A percentile compares a stretch with the other conserved stretches of the same genome.
These are phyloP conservation scores for Zizania palustris DNA, from an alignment of 202 grass and related monocot genomes.

Conservation along the genomic window DNA sequence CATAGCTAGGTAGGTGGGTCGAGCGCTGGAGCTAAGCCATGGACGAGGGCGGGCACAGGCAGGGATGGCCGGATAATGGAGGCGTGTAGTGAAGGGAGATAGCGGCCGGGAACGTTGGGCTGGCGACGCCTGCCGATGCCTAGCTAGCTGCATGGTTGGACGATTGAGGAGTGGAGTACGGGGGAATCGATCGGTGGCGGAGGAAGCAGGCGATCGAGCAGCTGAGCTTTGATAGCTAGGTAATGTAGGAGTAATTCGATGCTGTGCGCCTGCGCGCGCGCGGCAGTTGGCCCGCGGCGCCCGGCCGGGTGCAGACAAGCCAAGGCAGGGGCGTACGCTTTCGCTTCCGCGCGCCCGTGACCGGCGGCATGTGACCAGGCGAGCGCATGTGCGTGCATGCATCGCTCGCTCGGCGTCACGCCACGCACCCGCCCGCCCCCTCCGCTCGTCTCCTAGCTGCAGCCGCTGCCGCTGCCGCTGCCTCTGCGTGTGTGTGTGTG, in stretches of 20 bases:
- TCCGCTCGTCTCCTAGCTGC: neutral
- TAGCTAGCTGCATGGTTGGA: neutral
- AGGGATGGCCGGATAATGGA: neutral
- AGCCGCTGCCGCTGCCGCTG: neutral
- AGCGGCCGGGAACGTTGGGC: no score
- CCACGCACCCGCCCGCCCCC: neutral
- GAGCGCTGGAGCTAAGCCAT: no score
- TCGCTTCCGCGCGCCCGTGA: conserved; percentile 56
- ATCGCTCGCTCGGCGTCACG: neutral
- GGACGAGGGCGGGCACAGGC: no score
- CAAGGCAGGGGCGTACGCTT: conserved; percentile 24
- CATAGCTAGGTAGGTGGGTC: neutral
- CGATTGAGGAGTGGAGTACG: neutral
- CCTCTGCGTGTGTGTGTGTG: no score
- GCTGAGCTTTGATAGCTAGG: neutral
- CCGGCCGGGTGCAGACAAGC: conserved; percentile 54
- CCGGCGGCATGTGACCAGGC: conserved; percentile 64
- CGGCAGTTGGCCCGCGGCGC: conserved; percentile 45
- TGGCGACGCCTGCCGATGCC: neutral
- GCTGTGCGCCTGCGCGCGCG: neutral
- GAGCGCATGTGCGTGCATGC: conserved; percentile 24
- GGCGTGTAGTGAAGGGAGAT: neutral
- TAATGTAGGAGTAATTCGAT: no score
- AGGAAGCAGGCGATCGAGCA: neutral
- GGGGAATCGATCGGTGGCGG: neutral